Base-by-base conservation (phyloP, 768 basidiomycete genomes). In the Termitomyces heimii region DNA sequence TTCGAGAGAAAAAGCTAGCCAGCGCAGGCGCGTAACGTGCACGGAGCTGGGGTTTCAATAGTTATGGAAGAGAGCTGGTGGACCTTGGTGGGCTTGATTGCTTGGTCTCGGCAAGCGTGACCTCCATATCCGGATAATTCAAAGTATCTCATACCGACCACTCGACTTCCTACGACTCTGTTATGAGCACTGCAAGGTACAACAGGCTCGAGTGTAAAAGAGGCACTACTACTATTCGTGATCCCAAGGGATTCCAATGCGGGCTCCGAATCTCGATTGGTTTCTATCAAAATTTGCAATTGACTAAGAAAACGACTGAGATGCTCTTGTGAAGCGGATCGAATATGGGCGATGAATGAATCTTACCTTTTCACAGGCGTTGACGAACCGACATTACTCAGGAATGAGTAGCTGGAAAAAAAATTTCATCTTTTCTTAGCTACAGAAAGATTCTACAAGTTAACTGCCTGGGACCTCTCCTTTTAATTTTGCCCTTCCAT, bases 51-150 rank as follows among this genome's bases (percentile, higher is more conserved):
- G 48, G 22, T 40, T n/a, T 50, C 12, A 50, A 47, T 26, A 56
- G 48, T 58, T 52, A 56, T 56, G 62, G 42, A 66, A 18, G 55
- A 39, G 56, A 60, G 57, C 53, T 55, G 42, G 53, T 37, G 46
- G 43, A 55, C 47, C 44, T 45, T 60, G 16, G n/a, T 47, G 47
- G 47, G 29, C 20, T 34, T 48, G 47, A 47, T 63, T 58, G 62
- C 64, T 65, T 66, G 62, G 58, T 58, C 52, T 44, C 54, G 46
- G 54, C 50, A 59, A 60, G 60, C 59, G 63, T 65, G 65, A 62
- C 65, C 58, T 56, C 59, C 56, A 54, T 34, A 56, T 62, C 42
- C 34, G 61, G 58, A 47, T 46, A 56, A 52, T 40, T 42, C 37
- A n/a, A 43, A 31, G 20, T 20, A 28, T n/a, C 24, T 13, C 29